phyloP scores from a whole-genome alignment of 108 stramenopile genomes.

The Cylindrotheca closterium region DNA sequence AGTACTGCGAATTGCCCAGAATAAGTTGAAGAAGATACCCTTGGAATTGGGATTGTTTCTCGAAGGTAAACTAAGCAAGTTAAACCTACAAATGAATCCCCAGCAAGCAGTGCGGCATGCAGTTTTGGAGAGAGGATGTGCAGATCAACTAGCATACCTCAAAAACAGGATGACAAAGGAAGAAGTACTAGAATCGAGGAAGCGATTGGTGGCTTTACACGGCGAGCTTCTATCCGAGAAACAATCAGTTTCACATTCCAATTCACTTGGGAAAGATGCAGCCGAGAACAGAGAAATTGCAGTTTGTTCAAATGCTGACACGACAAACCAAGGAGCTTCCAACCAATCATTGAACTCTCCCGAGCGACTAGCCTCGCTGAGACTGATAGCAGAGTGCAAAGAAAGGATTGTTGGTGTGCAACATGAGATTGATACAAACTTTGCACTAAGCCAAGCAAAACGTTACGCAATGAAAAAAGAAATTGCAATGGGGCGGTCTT shows the following conservation, averaged over 20 bases:
- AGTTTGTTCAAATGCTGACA: background rate
- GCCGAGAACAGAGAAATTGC: background rate
- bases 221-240: background rate
- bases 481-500: constrained; percentile 45
- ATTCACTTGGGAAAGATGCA: no score
- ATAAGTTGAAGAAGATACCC: constrained; percentile 22
- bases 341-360: background rate
- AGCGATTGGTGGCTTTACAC: background rate
- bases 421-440: constrained; percentile 17
- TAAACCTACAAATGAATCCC: constrained; percentile 41
- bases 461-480: constrained; percentile 44
- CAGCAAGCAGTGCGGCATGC: constrained; percentile 27
- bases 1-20: constrained; percentile 20
- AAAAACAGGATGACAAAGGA: constrained; percentile 31
- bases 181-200: background rate
- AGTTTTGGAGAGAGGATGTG: constrained; percentile 21
- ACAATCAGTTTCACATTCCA: constrained; percentile 2
- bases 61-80: constrained; percentile 6
- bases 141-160: constrained; percentile 31
- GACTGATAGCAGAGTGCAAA: background rate
- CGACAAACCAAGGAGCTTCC: background rate
- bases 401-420: constrained; percentile 23
- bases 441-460: constrained; percentile 36
- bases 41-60: constrained; percentile 27
- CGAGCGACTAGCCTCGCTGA: background rate